Evolutionary conservation across 2,329 filamentous ascomycete genomes (phyloP).

Genomic region (Aulographum hederae): DNA sequence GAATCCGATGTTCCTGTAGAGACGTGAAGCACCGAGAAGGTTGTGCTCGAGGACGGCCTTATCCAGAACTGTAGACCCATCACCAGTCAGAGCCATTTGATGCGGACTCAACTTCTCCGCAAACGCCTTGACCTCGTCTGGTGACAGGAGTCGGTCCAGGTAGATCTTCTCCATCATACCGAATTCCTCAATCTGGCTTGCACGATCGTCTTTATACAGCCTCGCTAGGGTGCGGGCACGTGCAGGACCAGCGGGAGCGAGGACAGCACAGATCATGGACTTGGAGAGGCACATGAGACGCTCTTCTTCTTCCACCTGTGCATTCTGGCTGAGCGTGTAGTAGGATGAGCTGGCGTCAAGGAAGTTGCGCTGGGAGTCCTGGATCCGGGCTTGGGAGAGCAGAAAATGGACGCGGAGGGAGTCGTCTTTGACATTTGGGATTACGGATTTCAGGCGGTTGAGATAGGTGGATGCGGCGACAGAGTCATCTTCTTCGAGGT

Average conservation of each 20-base stretch:
- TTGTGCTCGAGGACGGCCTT: constrained; percentile 96
- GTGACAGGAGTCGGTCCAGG: constrained; percentile 64
- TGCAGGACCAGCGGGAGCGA: constrained; percentile 77
- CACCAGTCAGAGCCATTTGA: constrained; percentile 74
- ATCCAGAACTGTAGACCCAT: constrained; percentile 82
- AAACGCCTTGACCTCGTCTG: constrained; percentile 74
- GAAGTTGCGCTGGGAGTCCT: constrained; percentile 80
- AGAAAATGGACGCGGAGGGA: constrained; percentile 70
- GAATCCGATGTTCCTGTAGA: constrained; percentile 32
- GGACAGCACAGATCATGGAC: constrained; percentile 79
- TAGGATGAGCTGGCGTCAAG: constrained; percentile 76
- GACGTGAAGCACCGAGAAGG: constrained; percentile 58
- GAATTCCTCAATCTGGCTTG: constrained; percentile 57
- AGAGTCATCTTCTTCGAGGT: constrained; percentile 84
- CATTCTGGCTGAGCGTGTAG: constrained; percentile 65
- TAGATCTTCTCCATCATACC: constrained; percentile 96
- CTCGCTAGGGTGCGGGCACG: constrained; percentile 64
- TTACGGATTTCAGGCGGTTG: constrained; percentile 89
- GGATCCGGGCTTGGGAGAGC: constrained; percentile 80
- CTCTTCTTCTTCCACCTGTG: constrained; percentile 70
- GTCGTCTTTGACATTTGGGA: constrained; percentile 58
- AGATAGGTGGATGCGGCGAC: constrained; percentile 70
- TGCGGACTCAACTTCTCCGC: constrained; percentile 65
- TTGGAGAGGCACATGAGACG: constrained; percentile 68
- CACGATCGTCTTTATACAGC: constrained; percentile 85